Percentiles rank a stretch among this genome's conserved stretches.
phyloP scores from a whole-genome alignment of 352 stramenopile genomes.

The Phytopythium oedochilum region DNA sequence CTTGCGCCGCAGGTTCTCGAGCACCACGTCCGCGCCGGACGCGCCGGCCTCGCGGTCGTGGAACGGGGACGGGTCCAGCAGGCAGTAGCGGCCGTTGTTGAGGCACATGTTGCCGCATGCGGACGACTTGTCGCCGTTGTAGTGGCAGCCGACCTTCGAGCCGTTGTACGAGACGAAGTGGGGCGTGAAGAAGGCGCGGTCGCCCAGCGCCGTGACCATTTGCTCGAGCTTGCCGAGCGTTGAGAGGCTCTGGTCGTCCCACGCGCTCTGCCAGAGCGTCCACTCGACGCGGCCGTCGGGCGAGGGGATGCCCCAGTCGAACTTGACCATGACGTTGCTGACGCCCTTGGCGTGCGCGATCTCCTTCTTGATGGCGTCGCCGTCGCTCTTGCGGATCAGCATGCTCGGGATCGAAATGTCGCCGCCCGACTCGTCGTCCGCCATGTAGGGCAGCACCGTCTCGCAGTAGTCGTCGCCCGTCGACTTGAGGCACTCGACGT shows the following conservation, averaged over 20 bases:
- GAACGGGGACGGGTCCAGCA: conserved; percentile 92
- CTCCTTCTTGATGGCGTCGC: conserved; percentile 89
- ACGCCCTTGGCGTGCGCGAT: conserved; percentile 76
- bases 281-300: conserved; percentile 96
- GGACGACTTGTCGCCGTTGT: conserved; percentile 54
- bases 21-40: conserved; percentile 93
- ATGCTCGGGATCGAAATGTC: conserved; percentile 97
- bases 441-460: conserved; percentile 84
- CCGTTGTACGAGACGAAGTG: conserved; percentile 97
- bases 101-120: conserved; percentile 96
- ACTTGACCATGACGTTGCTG: conserved; percentile 94
- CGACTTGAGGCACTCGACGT: conserved; percentile 64
- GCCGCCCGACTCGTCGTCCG: conserved; percentile 94
- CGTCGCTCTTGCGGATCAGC: conserved; percentile 94
- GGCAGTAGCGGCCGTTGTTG: conserved; percentile 96
- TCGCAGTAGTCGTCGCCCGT: conserved; percentile 86
- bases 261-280: conserved; percentile 95
- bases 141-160: conserved; percentile 88
- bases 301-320: conserved; percentile 93
- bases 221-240: conserved; percentile 83
- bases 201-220: conserved; percentile 82
- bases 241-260: conserved; percentile 80
- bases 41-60: conserved; percentile 91
- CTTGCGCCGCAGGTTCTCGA: conserved; percentile 90
- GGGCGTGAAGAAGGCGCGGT: conserved; percentile 94